Percentiles rank a stretch among this genome's conserved stretches.
phyloP scores from a whole-genome alignment of 148 eudicot genomes.

The Rhododendron vialii region DNA sequence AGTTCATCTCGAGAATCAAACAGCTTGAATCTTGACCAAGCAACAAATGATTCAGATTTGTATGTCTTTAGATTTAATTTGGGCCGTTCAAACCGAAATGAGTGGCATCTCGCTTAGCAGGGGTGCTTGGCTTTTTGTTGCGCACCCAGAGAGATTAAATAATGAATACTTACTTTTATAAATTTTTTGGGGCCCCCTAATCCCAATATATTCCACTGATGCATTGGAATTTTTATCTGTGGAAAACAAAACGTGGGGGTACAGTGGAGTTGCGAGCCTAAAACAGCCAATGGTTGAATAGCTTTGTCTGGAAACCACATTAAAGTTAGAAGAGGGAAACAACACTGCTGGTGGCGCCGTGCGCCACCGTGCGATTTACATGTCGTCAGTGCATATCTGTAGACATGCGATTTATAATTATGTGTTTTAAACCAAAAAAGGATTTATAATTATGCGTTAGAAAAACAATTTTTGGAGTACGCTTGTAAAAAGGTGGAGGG shows the following conservation, averaged over 20 bases:
- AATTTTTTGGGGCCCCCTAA: not conserved
- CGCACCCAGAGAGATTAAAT: not conserved
- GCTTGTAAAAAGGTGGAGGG: not conserved
- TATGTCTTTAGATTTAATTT: too few relatives aligned
- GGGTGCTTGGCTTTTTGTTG: not conserved
- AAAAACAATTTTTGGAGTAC: not conserved
- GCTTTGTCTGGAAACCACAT: not conserved
- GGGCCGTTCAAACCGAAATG: too few relatives aligned
- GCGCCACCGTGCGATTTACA: too few relatives aligned
- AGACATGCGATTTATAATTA: not conserved
- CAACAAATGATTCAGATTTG: too few relatives aligned
- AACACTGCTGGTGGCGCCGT: not conserved
- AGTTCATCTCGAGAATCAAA: too few relatives aligned
- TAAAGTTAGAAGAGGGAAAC: not conserved
- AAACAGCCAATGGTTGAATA: not conserved
- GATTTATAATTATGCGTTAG: not conserved
- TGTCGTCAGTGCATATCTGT: not conserved
- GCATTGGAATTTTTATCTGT: not conserved
- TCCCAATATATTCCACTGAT: not conserved
- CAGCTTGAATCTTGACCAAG: too few relatives aligned
- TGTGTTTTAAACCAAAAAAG: not conserved
- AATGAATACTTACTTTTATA: too few relatives aligned
- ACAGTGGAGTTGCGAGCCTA: not conserved
- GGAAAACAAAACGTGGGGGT: conserved; percentile 2
- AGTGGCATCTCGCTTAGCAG: too few relatives aligned